Conservation (phyloP, 352 stramenopile genomes). For the Discostella stelligera region DNA sequence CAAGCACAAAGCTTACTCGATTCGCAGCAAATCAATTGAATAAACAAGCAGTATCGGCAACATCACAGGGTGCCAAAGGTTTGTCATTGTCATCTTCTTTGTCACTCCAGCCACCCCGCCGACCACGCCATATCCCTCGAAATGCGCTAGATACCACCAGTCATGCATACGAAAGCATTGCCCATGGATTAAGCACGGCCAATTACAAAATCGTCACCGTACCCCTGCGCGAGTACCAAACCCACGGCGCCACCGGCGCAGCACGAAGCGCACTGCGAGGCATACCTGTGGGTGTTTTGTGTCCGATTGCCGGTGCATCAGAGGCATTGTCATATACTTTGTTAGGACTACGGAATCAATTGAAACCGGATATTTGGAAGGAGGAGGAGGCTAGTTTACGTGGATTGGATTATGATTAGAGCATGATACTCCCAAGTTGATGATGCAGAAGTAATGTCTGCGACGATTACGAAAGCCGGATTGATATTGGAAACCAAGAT, state of each 20-base stretch:
- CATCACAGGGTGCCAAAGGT: constrained; percentile 6
- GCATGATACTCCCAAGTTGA: neutral
- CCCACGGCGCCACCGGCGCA: constrained; percentile 55
- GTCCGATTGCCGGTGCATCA: constrained; percentile 60
- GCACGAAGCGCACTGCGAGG: constrained; percentile 61
- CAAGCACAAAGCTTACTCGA: constrained; percentile 59
- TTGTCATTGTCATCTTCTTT: neutral
- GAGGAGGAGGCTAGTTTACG: constrained; percentile 72
- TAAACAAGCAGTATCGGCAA: constrained; percentile 27
- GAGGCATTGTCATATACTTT: constrained; percentile 78
- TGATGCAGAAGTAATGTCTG: too few species aligned
- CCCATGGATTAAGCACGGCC: constrained; percentile 63
- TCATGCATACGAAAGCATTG: constrained; percentile 66
- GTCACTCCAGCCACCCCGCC: constrained; percentile 29
- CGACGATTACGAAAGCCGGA: too few species aligned
- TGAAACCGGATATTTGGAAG: constrained; percentile 71
- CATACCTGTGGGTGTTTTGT: constrained; percentile 71
- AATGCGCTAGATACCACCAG: constrained; percentile 48
- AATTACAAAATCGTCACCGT: constrained; percentile 79
- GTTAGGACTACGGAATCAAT: constrained; percentile 69
- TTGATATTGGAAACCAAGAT: too few species aligned
- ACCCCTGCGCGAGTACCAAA: constrained; percentile 69
- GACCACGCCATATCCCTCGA: constrained; percentile 44
- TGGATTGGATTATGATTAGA: constrained; percentile 45
- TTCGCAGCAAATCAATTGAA: constrained; percentile 63